A percentile compares a stretch with the other conserved stretches of the same genome.
Evolutionary conservation across 345 rosid species (phyloP).

Genomic region (Dipteronia dyeriana): DNA sequence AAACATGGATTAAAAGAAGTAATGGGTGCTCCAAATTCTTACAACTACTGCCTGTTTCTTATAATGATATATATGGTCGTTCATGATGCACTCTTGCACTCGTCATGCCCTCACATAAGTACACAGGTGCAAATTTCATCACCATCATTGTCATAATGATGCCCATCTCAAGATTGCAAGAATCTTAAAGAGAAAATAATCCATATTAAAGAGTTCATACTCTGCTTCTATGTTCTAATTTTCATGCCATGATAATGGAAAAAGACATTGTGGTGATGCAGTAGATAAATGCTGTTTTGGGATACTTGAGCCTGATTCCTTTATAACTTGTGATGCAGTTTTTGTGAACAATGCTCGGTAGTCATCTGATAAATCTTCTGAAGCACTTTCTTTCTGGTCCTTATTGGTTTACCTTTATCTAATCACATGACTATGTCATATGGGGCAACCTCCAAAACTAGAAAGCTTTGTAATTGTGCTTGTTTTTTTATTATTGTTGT

Average conservation of each 20-base stretch:
- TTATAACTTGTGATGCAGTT: not conserved
- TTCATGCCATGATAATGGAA: not conserved
- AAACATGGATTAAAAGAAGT: not conserved
- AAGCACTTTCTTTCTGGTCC: not conserved
- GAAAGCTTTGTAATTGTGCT: not conserved
- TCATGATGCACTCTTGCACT: not conserved
- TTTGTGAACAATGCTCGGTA: not conserved
- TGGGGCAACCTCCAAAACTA: not conserved
- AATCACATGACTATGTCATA: not conserved
- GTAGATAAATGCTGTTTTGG: not conserved
- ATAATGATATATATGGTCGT: not conserved
- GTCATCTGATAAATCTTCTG: not conserved
- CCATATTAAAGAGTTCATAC: not conserved
- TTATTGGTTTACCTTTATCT: not conserved
- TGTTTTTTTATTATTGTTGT: not conserved
- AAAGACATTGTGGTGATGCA: not conserved
- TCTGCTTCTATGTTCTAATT: not conserved
- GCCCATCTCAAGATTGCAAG: not conserved
- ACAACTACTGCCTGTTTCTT: not conserved
- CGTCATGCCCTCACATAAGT: not conserved
- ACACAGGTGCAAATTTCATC: not conserved
- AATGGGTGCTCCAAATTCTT: not conserved
- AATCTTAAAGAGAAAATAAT: not conserved
- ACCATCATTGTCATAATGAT: not conserved
- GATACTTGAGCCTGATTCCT: not conserved